Conservation (phyloP, 345 rosid genomes). For the Gossypium ekmanianum region DNA sequence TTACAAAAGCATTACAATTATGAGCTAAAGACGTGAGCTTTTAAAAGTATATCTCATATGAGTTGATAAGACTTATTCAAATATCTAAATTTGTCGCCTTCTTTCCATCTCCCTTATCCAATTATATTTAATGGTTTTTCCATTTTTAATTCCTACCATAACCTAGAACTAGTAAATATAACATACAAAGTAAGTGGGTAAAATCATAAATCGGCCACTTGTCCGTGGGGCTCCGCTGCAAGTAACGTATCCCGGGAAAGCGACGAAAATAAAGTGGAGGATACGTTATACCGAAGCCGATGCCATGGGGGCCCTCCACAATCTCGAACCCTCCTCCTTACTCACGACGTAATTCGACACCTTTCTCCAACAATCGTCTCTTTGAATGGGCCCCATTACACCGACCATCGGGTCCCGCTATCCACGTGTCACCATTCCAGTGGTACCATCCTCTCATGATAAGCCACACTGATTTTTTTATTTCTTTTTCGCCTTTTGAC, state of each 20-base stretch:
- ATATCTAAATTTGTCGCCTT: no score
- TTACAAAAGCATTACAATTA: not conserved
- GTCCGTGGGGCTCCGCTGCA: not conserved
- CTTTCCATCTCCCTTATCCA: no score
- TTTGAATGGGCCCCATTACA: not conserved
- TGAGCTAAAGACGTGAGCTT: not conserved
- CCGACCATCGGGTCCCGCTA: conserved; percentile 3
- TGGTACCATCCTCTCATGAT: not conserved
- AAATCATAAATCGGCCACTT: conserved; percentile 12
- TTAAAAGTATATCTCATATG: not conserved
- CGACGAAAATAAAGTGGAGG: not conserved
- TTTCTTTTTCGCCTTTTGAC: not conserved
- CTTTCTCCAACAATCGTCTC: not conserved
- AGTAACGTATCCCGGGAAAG: not conserved
- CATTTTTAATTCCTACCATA: no score
- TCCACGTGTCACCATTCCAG: not conserved
- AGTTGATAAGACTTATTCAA: no score
- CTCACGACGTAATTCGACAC: not conserved
- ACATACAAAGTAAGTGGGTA: not conserved
- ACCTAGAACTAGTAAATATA: no score
- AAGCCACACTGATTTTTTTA: no score
- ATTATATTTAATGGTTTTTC: no score
- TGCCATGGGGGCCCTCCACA: not conserved
- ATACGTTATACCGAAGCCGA: not conserved
- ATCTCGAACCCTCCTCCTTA: conserved; percentile 3